Base-by-base conservation (phyloP, 352 stramenopile species). In the Pythium rhizo-oryzae region DNA sequence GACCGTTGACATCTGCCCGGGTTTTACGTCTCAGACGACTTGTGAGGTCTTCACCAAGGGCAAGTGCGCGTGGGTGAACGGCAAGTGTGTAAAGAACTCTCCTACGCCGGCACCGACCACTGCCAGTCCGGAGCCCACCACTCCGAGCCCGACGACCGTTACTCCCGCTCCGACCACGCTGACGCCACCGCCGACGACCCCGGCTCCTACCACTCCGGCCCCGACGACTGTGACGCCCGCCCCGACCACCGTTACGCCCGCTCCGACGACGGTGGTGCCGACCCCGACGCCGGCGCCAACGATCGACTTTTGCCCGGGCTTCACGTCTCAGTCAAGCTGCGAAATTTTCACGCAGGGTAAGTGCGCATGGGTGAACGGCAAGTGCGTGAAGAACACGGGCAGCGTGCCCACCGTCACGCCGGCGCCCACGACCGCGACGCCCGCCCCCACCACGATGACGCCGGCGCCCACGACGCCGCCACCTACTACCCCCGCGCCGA, bases 11-110 rank as follows among this genome's bases (percentile, higher is more conserved):
- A 64, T 77, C 24, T 81, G 74, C 58, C 52, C 57, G 19, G 67
- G 72, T 37, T 81, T 78, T 58, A 67, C 51, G 18, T 69, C 69
- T n/a, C 54, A 81, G 65, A 49, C 47, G 9, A 71, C 65, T 0
- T 81, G 74, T 49, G 69, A 78, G 59, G 75, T 65, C n/a, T 69
- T 76, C 52, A 60, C 67, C 4, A 54, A 64, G 12, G 74, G 70
- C 25, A 66, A 63, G 21, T 81, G 75, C 61, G 50, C 18, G 30
- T 67, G 61, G 55, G 35, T 35, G 18, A 44, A 70, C 21, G 11
- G 7, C 6, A 52, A 25, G n/a, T 65, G 76, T n/a, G 21, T 69
- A 9, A 80, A 75, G 54, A 59, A 54, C 37, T 43, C 37, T 4
- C 37, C 37, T 18, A 43, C 37, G 37, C 44, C 44, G 19, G 44